Base-by-base conservation (phyloP, 495 filamentous ascomycete genomes). In the Penicillium manginii region DNA sequence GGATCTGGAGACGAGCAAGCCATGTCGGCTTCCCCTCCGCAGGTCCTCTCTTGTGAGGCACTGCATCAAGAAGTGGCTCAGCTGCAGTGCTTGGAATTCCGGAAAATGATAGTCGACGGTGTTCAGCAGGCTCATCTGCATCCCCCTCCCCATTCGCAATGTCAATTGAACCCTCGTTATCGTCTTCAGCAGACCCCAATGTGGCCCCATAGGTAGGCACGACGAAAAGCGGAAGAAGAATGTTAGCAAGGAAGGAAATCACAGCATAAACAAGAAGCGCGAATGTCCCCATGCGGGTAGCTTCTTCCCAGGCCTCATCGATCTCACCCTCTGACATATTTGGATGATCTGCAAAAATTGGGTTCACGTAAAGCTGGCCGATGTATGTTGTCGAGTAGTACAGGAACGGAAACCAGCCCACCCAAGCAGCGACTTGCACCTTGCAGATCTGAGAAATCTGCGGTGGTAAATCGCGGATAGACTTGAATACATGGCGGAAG, bases 301-400 rank as follows among this genome's bases (percentile, higher is more conserved):
- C 92, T 26, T 85, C 78, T 67, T 96, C 91, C 84, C 91, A 96
- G 1, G 88, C 78, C 46, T 83, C 66, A 61, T 96, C 85, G 54
- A 96, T 82, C 66, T 96, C 84, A 35, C 81, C 82, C 1, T 85
- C 78, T 2, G 88, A 83, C 78, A 96, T 88, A 66, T 91, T 65
- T 3, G 90, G 91, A 62, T 96, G 86, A 50, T 81, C 75, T 60
- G 83, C 81, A 54, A 96, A 88, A 54, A 82, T 88, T 1, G 91
- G 91, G 65, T 96, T 87, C 39, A 88, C 88, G 66, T 96, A 94
- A 52, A 96, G 87, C 69, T 97, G 91, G 52, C 88, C 92, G 64
- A 96, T 87, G 70, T 92, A 97, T 26, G 90, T 94, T 1, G 91
- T 94, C 7, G 91, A 89, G 75, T 97, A 97, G 73, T 93, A 97